Evolutionary conservation across 116 monocot genomes (phyloP).

Genomic region (Posidonia oceanica): DNA sequence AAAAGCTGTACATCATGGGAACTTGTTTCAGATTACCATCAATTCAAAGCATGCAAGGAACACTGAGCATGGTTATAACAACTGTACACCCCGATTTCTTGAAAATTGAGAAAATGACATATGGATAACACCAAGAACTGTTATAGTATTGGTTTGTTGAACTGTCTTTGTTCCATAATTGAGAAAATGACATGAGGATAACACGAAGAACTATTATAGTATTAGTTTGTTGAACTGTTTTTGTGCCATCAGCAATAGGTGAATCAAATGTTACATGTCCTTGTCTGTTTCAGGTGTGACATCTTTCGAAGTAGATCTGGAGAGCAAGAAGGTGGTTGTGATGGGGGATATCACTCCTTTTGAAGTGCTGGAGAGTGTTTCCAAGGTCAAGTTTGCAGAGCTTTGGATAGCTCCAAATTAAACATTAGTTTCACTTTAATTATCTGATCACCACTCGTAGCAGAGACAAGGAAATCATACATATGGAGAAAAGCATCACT

Average conservation of each 20-base stretch:
- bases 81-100: neutral
- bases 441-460: no score
- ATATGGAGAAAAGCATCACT: no score
- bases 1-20: neutral
- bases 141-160: no score
- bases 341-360: conserved; percentile 73
- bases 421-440: no score
- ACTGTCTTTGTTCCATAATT: no score
- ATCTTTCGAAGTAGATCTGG: conserved; percentile 59
- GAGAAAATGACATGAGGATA: neutral
- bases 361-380: conserved; percentile 68
- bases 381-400: conserved; percentile 83
- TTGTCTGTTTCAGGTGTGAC: conserved; percentile 38
- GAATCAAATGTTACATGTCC: no score
- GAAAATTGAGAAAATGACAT: neutral
- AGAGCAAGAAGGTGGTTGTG: conserved; percentile 92
- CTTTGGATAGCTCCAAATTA: conserved; percentile 29
- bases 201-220: neutral
- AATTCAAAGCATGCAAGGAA: neutral
- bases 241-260: no score
- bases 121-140: neutral
- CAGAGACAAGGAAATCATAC: no score
- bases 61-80: neutral
- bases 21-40: neutral
- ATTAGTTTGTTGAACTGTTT: no score